phyloP scores from a whole-genome alignment of 2,329 filamentous ascomycete genomes.

The Beauveria varroae region DNA sequence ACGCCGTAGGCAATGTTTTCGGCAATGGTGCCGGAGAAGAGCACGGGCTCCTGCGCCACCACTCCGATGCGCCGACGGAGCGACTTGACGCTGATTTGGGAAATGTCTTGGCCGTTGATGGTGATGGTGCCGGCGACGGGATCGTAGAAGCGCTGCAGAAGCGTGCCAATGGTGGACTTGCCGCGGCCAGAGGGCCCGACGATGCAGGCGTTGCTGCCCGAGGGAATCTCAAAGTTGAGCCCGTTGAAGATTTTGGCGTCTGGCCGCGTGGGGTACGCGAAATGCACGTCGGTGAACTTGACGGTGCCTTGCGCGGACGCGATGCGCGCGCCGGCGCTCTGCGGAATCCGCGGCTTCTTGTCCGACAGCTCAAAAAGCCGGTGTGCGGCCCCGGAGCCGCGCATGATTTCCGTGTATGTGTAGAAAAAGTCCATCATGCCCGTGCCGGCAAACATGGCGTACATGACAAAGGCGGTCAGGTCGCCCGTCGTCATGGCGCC shows the following conservation, averaged over 20 bases:
- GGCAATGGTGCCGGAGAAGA: slow-evolving; percentile 78
- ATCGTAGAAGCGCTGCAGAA: slow-evolving; percentile 86
- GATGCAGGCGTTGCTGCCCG: slow-evolving; percentile 90
- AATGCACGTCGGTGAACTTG: slow-evolving; percentile 75
- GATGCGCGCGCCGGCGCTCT: slow-evolving; percentile 74
- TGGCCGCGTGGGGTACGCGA: slow-evolving; percentile 89
- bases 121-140: slow-evolving; percentile 69
- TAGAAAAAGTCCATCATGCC: slow-evolving; percentile 90
- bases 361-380: slow-evolving; percentile 95
- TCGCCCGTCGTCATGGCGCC: slow-evolving; percentile 86
- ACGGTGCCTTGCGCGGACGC: slow-evolving; percentile 81
- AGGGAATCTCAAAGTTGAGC: slow-evolving; percentile 82
- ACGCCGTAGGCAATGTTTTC: slow-evolving; percentile 91
- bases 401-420: slow-evolving; percentile 98
- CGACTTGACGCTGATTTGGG: slow-evolving; percentile 85
- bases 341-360: slow-evolving; percentile 72
- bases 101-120: slow-evolving; percentile 78
- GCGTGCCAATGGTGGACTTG: slow-evolving; percentile 87
- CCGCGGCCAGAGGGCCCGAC: slow-evolving; percentile 94
- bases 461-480: slow-evolving; percentile 96
- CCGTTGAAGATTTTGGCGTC: slow-evolving; percentile 87
- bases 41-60: slow-evolving; percentile 90
- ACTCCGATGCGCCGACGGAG: slow-evolving; percentile 87
- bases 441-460: slow-evolving; percentile 77
- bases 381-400: slow-evolving; percentile 90